A percentile compares a stretch with the other conserved stretches of the same genome.
These are phyloP conservation scores for Houttuynia cordata DNA, from an alignment of 164 flowering plant genomes.

Conservation along the genomic window DNA sequence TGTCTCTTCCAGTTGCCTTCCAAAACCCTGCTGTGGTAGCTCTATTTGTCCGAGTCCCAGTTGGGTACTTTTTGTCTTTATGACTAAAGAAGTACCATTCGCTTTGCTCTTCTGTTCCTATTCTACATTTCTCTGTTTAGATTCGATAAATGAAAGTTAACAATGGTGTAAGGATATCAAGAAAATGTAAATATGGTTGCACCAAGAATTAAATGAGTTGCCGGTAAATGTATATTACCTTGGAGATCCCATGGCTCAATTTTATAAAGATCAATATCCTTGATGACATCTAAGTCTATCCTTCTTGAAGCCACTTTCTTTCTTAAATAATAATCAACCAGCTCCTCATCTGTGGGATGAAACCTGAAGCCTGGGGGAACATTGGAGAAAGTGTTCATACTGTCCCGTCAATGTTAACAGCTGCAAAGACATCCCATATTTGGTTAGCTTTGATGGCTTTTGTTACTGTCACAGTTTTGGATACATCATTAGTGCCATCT, in stretches of 20 bases:
- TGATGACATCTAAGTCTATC: conserved; percentile 82
- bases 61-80: conserved; percentile 96
- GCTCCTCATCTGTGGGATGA: conserved; percentile 95
- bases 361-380: conserved; percentile 95
- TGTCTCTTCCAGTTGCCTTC: conserved; percentile 98
- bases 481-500: no score
- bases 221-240: conserved; percentile 30
- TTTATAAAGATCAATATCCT: conserved; percentile 85
- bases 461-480: no score
- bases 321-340: conserved; percentile 86
- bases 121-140: conserved; percentile 60
- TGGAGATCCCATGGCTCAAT: conserved; percentile 99
- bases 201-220: no score
- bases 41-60: conserved; percentile 92
- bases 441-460: no score
- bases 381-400: conserved; percentile 50
- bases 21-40: conserved; percentile 97
- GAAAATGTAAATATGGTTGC: no score
- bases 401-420: conserved; percentile 7
- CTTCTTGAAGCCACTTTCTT: conserved; percentile 68
- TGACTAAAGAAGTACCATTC: conserved; percentile 97
- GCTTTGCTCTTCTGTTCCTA: conserved; percentile 74
- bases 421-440: no score
- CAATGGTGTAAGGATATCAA: no score
- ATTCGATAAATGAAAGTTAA: no score